Base-by-base conservation (phyloP, 2,329 filamentous ascomycete species). In the Elsinoe arachidis region DNA sequence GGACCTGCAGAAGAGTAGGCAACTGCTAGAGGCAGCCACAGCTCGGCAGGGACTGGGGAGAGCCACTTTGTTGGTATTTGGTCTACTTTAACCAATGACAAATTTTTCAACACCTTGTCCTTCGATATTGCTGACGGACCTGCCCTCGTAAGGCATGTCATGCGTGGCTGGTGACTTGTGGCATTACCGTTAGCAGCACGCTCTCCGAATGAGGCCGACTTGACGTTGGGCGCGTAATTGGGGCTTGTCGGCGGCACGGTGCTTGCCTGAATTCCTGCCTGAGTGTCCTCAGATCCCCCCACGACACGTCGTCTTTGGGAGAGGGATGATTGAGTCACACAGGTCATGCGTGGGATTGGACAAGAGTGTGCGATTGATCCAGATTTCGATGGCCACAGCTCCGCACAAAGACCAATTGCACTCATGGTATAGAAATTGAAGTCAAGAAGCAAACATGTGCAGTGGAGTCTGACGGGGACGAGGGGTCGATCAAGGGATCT, bases 251-350 rank as follows among this genome's bases (percentile, higher is more conserved):
- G 15, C 46, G 46, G 49, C 49, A 53, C 49, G 19, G 35, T n/a
- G 34, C 14, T 51, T 51, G 46, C 46, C 46, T 51, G 12, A 51
- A 34, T 51, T 34, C 49, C 49, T 53, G 49, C 23, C 23, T 23
- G 30, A 53, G 17, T 33, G 33, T 35, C 33, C 26, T 39, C 34
- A 5, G 26, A 26, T 14, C 12, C 49, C 34, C 33, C 34, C 12
- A 53, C 35, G 19, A 46, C 41, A 19, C 41, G 41, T 46, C 41
- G 41, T 26, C n/a, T 11, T 17, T 38, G 12, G 19, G 3, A 5
- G 49, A 53, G 35, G 49, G 49, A 53, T 53, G 9, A 15, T 34
- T 53, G 49, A 53, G 49, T 53, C 49, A 53, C 21, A 4, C 33
- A n/a, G 49, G 19, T 35, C 49, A 53, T 35, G 49, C 49, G 49